Conservation (phyloP, 2,329 filamentous ascomycete genomes). For the Didymella arachidicola region DNA sequence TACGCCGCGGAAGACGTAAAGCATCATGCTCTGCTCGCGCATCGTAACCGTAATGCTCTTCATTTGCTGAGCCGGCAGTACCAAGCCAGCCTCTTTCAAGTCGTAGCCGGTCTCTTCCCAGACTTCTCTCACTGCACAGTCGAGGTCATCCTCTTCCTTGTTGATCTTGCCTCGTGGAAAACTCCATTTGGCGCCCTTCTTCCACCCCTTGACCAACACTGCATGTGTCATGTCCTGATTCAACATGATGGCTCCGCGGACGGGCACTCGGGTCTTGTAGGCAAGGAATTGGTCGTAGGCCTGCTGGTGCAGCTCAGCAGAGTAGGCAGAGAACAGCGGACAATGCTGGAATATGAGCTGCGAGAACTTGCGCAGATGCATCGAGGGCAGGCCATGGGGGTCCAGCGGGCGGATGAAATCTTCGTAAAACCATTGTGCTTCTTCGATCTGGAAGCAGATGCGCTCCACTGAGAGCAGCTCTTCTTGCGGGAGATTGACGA, state of each 20-base stretch:
- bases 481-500: constrained; percentile 92
- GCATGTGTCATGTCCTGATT: constrained; percentile 95
- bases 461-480: constrained; percentile 89
- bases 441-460: constrained; percentile 98
- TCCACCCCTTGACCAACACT: constrained; percentile 95
- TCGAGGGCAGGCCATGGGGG: constrained; percentile 78
- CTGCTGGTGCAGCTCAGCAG: constrained; percentile 76
- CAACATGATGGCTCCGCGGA: constrained; percentile 90
- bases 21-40: constrained; percentile 88
- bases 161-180: constrained; percentile 98
- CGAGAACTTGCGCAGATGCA: constrained; percentile 85
- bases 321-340: constrained; percentile 83
- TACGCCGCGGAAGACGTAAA: constrained; percentile 91
- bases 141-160: constrained; percentile 91
- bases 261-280: constrained; percentile 94
- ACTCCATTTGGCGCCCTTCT: constrained; percentile 95
- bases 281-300: constrained; percentile 92
- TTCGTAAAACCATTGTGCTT: constrained; percentile 99
- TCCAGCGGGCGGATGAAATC: constrained; percentile 95
- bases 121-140: constrained; percentile 92
- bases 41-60: constrained; percentile 90
- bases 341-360: constrained; percentile 93
- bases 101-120: constrained; percentile 97
- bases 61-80: constrained; percentile 71
- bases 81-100: constrained; percentile 75